Evolutionary conservation across 2,329 filamentous ascomycete species (phyloP), one percentile per base, ranked within the genome.

Genomic region (Hypoxylon sp.): DNA sequence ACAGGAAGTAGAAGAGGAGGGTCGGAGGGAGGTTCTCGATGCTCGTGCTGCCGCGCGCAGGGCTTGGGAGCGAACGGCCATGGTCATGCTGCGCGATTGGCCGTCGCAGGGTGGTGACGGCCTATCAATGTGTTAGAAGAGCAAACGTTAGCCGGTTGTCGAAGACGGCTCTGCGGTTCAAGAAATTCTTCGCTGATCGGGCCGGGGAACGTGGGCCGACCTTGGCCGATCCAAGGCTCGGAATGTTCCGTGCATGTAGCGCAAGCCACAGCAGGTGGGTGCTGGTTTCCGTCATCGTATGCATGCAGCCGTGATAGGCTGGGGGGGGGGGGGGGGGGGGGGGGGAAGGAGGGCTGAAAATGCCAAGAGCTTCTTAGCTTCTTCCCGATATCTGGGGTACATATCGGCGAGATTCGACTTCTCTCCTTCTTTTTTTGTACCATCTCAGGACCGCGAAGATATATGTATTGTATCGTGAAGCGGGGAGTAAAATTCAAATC

Each of bases 61-160:
- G 20, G 60, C 53, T 23, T 48, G 48, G 3, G 67, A 64, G 55
- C 70, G 67, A 48, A 64, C 60, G 58, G 64, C 65, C 70, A 73
- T 73, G 59, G n/a, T 67, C 40, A 24, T 38, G 27, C 27, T 40
- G 48, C 48, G 49, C 48, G 43, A 42, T 53, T 17, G 57, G 60
- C 57, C 56, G 57, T 60, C 57, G 53, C 57, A 49, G 27, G n/a
- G 50, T 35, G 41, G 33, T 43, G 26, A n/a, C 11, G 10, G 52
- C 38, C 56, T 62, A 20, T 15, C n/a, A n/a, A n/a, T n/a, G n/a
- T n/a, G n/a, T n/a, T n/a, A n/a, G n/a, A 26, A 24, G 10, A 33
- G 21, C 8, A 33, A 48, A 40, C 9, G 43, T 54, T 40, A 50
- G 56, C 35, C 31, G 11, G 21, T 24, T 4, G 31, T 27, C 13